Base-by-base conservation (phyloP, 176 grass and related monocot genomes). In the Tuctoria greenei region DNA sequence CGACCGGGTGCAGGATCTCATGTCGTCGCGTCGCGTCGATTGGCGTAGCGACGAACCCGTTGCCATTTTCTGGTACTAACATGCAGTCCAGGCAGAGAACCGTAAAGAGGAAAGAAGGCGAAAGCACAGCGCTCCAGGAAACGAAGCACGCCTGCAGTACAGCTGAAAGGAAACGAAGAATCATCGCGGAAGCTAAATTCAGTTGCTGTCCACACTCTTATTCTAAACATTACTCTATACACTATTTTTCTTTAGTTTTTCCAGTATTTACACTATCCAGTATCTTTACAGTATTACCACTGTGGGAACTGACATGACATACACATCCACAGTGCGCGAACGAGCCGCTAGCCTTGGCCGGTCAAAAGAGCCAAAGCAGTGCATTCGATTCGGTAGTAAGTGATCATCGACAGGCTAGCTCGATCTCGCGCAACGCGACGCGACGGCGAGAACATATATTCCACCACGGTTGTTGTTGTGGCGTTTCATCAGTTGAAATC, bases 401-500 rank as follows among this genome's bases (percentile, higher is more conserved):
- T n/a, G 57, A 31, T 60, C 57, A 15, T 15, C 10, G 54, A 9
- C 52, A 9, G 4, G 16, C 46, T 18, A 6, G 6, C 14, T 15
- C 24, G 24, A 60, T 28, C 25, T 60, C 12, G 57, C 57, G 25
- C 57, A 60, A 5, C 12, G 24, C 57, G 26, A 5, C 12, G 24
- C 57, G 26, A 28, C 56, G 56, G 25, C 57, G 4, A 58, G 36
- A 16, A 14, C 66, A 57, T 39, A 63, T 69, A 69, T 40, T 75
- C 71, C 26, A 26, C 78, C 41, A 55, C 61, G 4, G 60, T 49
- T 64, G 59, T 64, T 10, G 58, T 14, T 50, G 42, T 23, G 20
- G 58, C 73, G 63, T 76, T 75, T 51, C 42, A 37, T 51, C 43
- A 16, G 42, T 23, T 15, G 57, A n/a, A n/a, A n/a, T n/a, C n/a